phyloP scores from a whole-genome alignment of 164 flowering plant species.

The grape (Vitis vinifera) region DNA sequence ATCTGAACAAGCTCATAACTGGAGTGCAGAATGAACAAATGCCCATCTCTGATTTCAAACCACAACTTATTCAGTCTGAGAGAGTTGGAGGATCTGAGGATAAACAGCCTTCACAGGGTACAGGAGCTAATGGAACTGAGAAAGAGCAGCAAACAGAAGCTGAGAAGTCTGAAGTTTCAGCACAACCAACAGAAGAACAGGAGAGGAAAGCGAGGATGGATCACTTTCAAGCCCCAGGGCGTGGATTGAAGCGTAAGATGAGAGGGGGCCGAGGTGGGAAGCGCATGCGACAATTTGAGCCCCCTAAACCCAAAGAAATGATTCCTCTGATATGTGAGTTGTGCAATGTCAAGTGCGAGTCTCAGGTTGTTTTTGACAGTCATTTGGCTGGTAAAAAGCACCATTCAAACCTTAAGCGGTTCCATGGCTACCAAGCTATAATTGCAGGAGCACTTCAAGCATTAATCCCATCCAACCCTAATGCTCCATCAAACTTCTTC shows the following conservation, averaged over 20 bases:
- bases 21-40: constrained; percentile 17
- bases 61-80: constrained; percentile 21
- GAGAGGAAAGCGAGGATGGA: constrained; percentile 19
- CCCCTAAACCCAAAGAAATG: constrained; percentile 36
- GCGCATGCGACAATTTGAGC: constrained; percentile 23
- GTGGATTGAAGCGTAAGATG: constrained; percentile 35
- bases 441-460: constrained; percentile 33
- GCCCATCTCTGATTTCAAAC: constrained; percentile 13
- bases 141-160: constrained; percentile 15
- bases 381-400: constrained; percentile 65
- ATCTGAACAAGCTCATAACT: constrained; percentile 20
- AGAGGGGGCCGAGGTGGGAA: constrained; percentile 41
- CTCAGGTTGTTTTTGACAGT: constrained; percentile 44
- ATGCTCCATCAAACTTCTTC: constrained; percentile 10
- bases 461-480: constrained; percentile 28
- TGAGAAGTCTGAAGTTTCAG: constrained; percentile 16
- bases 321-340: constrained; percentile 42
- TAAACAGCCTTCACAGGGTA: constrained; percentile 13
- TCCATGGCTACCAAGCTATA: constrained; percentile 34
- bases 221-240: constrained; percentile 19
- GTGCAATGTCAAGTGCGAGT: constrained; percentile 56
- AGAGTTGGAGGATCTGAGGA: constrained; percentile 11
- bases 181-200: constrained; percentile 16
- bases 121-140: constrained; percentile 15
- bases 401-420: constrained; percentile 35